These are phyloP conservation scores for Gossypium herbaceum DNA, from an alignment of 345 rosid species.

Conservation along the genomic window DNA sequence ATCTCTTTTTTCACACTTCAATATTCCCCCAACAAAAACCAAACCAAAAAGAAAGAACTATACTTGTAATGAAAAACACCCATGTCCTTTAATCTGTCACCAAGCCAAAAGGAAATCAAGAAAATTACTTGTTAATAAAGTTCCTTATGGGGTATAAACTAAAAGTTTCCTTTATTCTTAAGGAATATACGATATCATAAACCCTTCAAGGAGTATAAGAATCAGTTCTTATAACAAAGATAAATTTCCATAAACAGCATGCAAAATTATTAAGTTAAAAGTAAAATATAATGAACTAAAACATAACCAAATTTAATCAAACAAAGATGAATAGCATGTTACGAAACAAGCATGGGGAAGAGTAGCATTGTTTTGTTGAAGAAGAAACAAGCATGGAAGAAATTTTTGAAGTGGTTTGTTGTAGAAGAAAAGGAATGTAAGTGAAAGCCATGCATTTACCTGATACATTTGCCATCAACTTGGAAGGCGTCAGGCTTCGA, in stretches of 20 bases:
- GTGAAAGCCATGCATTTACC: conserved; percentile 37
- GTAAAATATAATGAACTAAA: not conserved
- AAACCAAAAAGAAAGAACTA: conserved; percentile 9
- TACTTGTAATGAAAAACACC: conserved; percentile 10
- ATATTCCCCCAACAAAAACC: not conserved
- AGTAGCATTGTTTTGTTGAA: too few relatives aligned
- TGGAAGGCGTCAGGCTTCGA: conserved; percentile 85
- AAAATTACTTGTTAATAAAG: conserved; percentile 7
- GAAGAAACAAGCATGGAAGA: not conserved
- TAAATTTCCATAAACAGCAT: not conserved
- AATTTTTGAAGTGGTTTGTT: not conserved
- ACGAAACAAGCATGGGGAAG: not conserved
- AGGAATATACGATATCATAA: not conserved
- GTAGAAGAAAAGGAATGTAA: not conserved
- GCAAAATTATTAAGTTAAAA: not conserved
- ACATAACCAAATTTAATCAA: not conserved
- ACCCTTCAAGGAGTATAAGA: not conserved
- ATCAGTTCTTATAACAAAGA: not conserved
- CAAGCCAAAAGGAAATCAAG: conserved; percentile 5
- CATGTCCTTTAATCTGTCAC: conserved; percentile 25
- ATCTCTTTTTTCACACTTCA: conserved; percentile 3
- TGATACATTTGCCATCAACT: conserved; percentile 61
- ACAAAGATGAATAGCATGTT: not conserved
- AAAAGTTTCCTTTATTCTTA: not conserved
- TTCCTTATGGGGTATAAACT: not conserved